Evolutionary conservation across 352 stramenopile species (phyloP).

Genomic region (Phytopythium cucurbitacearum): DNA sequence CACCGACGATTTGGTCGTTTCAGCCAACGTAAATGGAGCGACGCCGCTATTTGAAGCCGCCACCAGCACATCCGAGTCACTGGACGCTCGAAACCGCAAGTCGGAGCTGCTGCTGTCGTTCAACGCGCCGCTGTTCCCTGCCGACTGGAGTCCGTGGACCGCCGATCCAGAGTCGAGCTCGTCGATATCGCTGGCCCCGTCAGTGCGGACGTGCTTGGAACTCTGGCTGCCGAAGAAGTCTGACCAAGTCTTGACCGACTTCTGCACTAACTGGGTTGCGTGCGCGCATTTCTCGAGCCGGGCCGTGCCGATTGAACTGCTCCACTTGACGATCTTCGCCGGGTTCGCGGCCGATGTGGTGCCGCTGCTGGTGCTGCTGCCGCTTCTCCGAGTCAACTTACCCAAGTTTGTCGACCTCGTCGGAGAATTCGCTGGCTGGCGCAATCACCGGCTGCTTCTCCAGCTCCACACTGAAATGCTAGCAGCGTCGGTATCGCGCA

Average conservation of each 20-base stretch:
- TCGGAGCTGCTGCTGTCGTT: neutral
- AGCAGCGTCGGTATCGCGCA: too few relatives aligned
- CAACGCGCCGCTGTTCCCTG: slow-evolving; percentile 1
- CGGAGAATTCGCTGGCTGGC: slow-evolving; percentile 8
- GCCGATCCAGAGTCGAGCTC: neutral
- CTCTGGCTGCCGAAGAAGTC: slow-evolving; percentile 6
- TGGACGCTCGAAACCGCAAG: neutral
- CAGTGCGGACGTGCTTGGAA: slow-evolving; percentile 5
- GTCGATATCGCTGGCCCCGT: neutral
- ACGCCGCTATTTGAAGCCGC: neutral
- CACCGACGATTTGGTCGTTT: too few relatives aligned
- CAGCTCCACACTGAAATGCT: neutral
- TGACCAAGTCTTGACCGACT: too few relatives aligned
- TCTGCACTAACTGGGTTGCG: slow-evolving; percentile 6
- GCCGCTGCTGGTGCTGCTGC: slow-evolving; percentile 13
- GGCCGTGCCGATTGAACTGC: neutral
- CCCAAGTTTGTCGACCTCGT: slow-evolving; percentile 6
- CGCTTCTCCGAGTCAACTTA: neutral
- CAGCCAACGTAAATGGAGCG: neutral
- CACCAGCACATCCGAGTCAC: neutral
- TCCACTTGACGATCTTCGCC: slow-evolving; percentile 12
- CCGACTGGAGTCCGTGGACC: neutral
- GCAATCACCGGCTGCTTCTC: neutral
- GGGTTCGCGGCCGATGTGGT: slow-evolving; percentile 16
- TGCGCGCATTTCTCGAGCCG: neutral